Base-by-base conservation (phyloP, 2,329 filamentous ascomycete species). In the Microdochium nivale region DNA sequence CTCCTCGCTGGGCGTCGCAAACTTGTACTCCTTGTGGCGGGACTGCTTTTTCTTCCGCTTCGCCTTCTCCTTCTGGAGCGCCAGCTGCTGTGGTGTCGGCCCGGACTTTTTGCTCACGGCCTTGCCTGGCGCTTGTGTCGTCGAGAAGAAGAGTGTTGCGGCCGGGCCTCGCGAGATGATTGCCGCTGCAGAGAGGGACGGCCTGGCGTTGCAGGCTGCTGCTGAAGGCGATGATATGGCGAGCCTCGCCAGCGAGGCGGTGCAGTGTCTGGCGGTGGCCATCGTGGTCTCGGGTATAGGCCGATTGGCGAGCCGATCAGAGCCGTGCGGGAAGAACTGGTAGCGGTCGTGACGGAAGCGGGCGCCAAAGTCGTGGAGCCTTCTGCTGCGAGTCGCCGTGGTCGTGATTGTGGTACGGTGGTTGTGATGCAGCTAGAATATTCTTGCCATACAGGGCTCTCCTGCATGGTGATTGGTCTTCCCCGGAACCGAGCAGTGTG, bases 1-100 rank as follows among this genome's bases (percentile, higher is more conserved):
- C 44, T 83, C 79, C 57, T 82, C 74, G 55, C 79, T 79, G 56
- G 92, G 67, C 56, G 83, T 75, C 56, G 78, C 77, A 53, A 78
- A 75, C 57, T 83, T 78, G 65, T 83, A 90, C 30, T 82, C 79
- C 56, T 80, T 81, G 55, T 80, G 81, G 11, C 79, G 76, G 70
- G 88, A 89, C 63, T 81, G 79, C 50, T 76, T 70, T 60, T 77
- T 74, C 68, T 78, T 83, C 67, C 77, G 79, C 70, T 80, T 80
- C 56, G 70, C 67, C 47, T 66, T 61, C 51, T 71, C 68, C 70
- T 80, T 83, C 60, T 75, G 77, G 9, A 21, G 5, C 3, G 46
- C 46, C 24, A 16, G 46, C 60, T 73, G 73, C 56, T 71, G 69
- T 58, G 73, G 70, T 53, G 65, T 60, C 54, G 72, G 63, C 60